Evolutionary conservation across 768 basidiomycete species (phyloP), one percentile per base, ranked within the genome.

Genomic region (Solioccasus polychromus): DNA sequence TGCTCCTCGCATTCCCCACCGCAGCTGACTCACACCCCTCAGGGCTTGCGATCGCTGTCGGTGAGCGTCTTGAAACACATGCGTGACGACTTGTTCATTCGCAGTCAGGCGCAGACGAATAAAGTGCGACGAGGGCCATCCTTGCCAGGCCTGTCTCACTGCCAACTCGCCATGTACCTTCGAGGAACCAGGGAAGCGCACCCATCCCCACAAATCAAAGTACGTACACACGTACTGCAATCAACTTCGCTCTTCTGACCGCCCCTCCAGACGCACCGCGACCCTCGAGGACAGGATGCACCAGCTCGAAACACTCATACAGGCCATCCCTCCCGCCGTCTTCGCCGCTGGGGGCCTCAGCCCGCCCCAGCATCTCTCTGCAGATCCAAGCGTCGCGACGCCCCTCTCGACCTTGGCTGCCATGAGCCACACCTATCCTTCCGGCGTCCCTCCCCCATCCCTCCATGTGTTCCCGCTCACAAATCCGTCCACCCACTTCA

Each of bases 11-110:
- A 6, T 17, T 17, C 18, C 3, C 17, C 32, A 4, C 5, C 8
- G 7, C 30, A 31, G 11, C 8, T 10, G 15, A 35, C 37, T 34
- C 45, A 54, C 20, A 54, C 25, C 55, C 36, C 50, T 29, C 52
- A 91, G 89, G 63, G 88, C 89, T 48, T 92, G 89, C 73, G 89
- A 92, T 76, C 86, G 89, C 49, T 92, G 89, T 73, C 81, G 89
- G 88, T 91, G 71, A 76, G 85, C 54, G 24, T 30, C 55, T 53
- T 26, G 25, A 47, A 35, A 31, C 14, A n/a, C 40, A 5, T 8
- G 23, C 6, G 3, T 32, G 26, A 8, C 41, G 19, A n/a, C 34
- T 45, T n/a, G 48, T 15, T 5, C 15, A 24, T 40, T 12, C 23
- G 25, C 39, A 22, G 37, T 6, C 54, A 91, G 88, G 17, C 85